phyloP scores from a whole-genome alignment of 148 eudicot genomes.

The Fagopyrum homotropicum region DNA sequence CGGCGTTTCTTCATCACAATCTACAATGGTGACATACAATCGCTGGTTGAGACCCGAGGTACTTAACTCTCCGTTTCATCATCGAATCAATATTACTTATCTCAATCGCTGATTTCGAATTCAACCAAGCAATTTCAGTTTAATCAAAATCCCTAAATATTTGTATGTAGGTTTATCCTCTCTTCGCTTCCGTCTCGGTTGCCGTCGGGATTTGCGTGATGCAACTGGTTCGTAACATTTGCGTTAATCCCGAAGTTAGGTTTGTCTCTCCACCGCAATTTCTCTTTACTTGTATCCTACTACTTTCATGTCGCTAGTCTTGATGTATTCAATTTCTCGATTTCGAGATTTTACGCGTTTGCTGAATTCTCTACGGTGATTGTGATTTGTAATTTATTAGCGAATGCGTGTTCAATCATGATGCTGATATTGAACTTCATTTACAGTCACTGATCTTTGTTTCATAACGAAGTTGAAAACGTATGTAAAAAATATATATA shows the following conservation, averaged over 20 bases:
- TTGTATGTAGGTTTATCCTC: conserved; percentile 26
- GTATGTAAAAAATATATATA: background rate
- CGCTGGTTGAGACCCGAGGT: conserved; percentile 42
- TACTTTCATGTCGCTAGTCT: background rate
- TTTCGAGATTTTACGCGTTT: background rate
- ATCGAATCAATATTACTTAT: background rate
- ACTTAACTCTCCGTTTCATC: background rate
- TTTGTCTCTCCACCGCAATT: conserved; percentile 4
- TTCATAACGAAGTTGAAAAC: background rate
- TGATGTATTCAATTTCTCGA: background rate
- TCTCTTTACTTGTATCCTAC: background rate
- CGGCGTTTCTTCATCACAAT: background rate
- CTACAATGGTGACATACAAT: conserved; percentile 21
- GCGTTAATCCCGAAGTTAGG: conserved; percentile 48
- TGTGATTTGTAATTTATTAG: background rate
- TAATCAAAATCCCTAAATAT: too few species aligned
- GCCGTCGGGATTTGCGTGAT: conserved; percentile 38
- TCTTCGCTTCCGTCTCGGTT: conserved; percentile 31
- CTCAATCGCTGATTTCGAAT: background rate
- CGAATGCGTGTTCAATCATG: background rate
- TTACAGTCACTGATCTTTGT: background rate
- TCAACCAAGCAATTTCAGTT: background rate
- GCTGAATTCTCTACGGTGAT: background rate
- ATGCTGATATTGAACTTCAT: background rate
- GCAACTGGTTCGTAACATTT: conserved; percentile 34